Evolutionary conservation across 2,329 filamentous ascomycete species (phyloP), one percentile per base, ranked within the genome.

Genomic region (Microcera coccophila): DNA sequence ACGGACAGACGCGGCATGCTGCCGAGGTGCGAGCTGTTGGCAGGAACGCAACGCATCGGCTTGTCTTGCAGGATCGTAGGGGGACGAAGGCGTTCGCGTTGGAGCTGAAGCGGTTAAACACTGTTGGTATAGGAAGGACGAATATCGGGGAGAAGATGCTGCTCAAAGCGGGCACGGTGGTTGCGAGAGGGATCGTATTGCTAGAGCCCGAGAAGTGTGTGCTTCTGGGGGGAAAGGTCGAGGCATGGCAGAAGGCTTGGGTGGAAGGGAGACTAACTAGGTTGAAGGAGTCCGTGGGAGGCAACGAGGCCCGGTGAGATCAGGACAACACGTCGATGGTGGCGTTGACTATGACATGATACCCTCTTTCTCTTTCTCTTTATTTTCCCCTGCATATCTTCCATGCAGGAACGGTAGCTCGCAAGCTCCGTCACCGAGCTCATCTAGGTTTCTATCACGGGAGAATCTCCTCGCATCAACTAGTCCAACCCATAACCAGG

Each of bases 221-320:
- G n/a, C 60, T 95, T 2, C 66, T 96, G n/a, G 93, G 93, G 2
- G 93, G 93, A 0, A 94, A 87, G 68, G 77, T 97, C 34, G 90
- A 96, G 41, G 72, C 71, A 0, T 79, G 90, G 74, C 87, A 97
- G 59, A 83, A 80, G 60, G 74, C 74, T 7, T 97, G 91, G 91
- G 74, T 75, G 36, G 79, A 82, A 12, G 81, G 80, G 2, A 76
- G 87, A 50, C 82, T 95, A 63, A 75, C 74, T 37, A 77, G 79
- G 50, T 64, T 97, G 46, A 82, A 80, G 60, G 76, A 78, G 38
- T 77, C 74, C 11, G 76, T 83, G 15, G 71, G 73, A 16, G 62
- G 57, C 29, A 61, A 62, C 28, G 36, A 19, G 19, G 36, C 26
- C 22, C 28, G 22, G 22, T 26, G 12, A 26, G 12, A 26, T 7